These are phyloP conservation scores for Neurospora crassa DNA, from an alignment of 2,329 filamentous ascomycete genomes.

Conservation along the genomic window DNA sequence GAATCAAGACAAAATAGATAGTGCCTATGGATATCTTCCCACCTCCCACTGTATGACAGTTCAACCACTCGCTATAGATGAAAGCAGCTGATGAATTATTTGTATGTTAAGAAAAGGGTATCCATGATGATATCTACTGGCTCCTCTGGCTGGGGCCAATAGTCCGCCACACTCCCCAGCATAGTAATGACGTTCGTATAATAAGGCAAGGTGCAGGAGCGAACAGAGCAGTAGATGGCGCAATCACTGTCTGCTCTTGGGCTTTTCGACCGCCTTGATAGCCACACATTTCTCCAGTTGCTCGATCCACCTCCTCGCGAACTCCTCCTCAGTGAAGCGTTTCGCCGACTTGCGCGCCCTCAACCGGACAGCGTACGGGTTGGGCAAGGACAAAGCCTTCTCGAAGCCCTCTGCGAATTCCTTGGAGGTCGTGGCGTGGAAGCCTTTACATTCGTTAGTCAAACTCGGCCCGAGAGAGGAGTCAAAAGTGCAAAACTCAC, in stretches of 20 bases:
- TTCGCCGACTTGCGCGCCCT: conserved; percentile 70
- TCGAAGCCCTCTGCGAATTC: conserved; percentile 78
- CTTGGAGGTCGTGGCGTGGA: conserved; percentile 67
- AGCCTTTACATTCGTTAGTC: conserved; percentile 44
- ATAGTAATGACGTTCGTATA: not conserved
- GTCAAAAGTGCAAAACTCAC: conserved; percentile 31
- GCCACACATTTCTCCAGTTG: conserved; percentile 65
- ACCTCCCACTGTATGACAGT: not conserved
- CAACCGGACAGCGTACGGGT: conserved; percentile 64
- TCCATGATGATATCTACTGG: not conserved
- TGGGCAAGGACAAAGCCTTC: conserved; percentile 61
- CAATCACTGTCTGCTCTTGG: not conserved
- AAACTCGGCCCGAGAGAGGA: not conserved
- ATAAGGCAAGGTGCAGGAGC: not conserved
- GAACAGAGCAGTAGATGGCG: not conserved
- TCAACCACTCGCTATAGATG: not conserved
- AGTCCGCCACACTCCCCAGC: not conserved
- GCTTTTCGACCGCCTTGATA: conserved; percentile 5
- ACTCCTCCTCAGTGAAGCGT: conserved; percentile 82
- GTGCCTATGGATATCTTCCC: not conserved
- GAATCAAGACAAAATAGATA: not conserved
- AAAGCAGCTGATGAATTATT: not conserved
- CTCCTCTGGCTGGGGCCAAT: not conserved
- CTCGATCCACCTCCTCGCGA: conserved; percentile 66
- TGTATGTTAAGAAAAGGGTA: not conserved